These are phyloP conservation scores for Sabuloglossum arenarium DNA, from an alignment of 495 filamentous ascomycete species.

Conservation along the genomic window DNA sequence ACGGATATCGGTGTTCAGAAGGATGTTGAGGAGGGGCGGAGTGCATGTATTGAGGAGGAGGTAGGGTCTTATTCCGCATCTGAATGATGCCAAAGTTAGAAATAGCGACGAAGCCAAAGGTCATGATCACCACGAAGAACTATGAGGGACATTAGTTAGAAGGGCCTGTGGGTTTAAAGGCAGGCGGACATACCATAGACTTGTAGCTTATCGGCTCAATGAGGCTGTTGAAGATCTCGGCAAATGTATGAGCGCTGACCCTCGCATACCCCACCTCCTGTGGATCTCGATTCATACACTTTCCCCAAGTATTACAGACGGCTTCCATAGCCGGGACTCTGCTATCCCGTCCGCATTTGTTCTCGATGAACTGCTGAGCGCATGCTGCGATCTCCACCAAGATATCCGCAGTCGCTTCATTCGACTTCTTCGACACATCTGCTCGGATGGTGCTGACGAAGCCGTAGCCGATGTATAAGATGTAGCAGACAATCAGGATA, in stretches of 20 bases:
- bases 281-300: conserved; percentile 66
- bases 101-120: conserved; percentile 32
- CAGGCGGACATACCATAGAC: conserved; percentile 17
- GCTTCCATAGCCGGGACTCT: conserved; percentile 52
- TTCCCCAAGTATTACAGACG: conserved; percentile 58
- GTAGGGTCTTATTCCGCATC: conserved; percentile 16
- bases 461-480: conserved; percentile 48
- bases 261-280: conserved; percentile 40
- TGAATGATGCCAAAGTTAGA: conserved; percentile 34
- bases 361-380: conserved; percentile 43
- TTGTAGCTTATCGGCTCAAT: conserved; percentile 55
- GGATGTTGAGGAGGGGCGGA: conserved; percentile 8
- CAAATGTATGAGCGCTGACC: conserved; percentile 58
- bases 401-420: conserved; percentile 39
- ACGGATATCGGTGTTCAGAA: conserved; percentile 2
- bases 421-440: conserved; percentile 53
- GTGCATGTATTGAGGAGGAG: conserved; percentile 7
- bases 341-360: conserved; percentile 40
- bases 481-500: conserved; percentile 39
- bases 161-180: neutral
- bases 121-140: conserved; percentile 30
- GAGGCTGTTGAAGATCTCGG: conserved; percentile 55
- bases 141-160: conserved; percentile 5
- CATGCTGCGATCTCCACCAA: conserved; percentile 53
- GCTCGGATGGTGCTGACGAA: conserved; percentile 48